A percentile compares a stretch with the other conserved stretches of the same genome.
phyloP scores from a whole-genome alignment of 306 rosid genomes.

The Abrus pulchellus region DNA sequence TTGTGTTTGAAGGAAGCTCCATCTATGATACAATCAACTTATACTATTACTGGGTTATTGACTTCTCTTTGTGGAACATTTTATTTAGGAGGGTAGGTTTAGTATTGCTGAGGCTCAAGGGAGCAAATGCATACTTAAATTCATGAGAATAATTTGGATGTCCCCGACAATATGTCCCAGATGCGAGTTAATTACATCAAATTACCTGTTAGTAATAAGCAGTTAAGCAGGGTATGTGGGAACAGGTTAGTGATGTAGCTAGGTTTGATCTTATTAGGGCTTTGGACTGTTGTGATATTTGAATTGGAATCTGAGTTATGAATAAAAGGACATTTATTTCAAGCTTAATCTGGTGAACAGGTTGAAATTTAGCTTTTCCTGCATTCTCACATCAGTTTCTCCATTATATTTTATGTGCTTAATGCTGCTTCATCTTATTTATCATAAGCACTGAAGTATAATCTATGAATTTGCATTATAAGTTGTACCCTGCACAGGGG shows the following conservation, averaged over 20 bases:
- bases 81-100: conserved; percentile 21
- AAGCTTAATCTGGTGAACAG: not conserved
- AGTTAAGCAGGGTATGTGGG: not conserved
- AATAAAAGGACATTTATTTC: not conserved
- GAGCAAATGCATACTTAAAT: not conserved
- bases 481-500: conserved; percentile 8
- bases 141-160: conserved; percentile 14
- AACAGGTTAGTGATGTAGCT: conserved; percentile 3
- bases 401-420: not conserved
- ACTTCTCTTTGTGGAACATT: conserved; percentile 4
- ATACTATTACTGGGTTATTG: not conserved
- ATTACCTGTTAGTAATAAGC: conserved; percentile 19
- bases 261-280: conserved; percentile 28
- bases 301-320: conserved; percentile 30
- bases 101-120: not conserved
- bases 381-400: conserved; percentile 9
- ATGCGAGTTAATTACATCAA: conserved; percentile 7
- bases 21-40: conserved; percentile 15
- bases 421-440: conserved; percentile 15
- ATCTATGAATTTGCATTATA: conserved; percentile 24
- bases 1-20: not conserved
- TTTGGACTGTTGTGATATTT: conserved; percentile 23
- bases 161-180: not conserved
- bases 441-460: not conserved
- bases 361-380: conserved; percentile 16